phyloP scores from a whole-genome alignment of 2,329 filamentous ascomycete species.

The Aspergillus proliferans region DNA sequence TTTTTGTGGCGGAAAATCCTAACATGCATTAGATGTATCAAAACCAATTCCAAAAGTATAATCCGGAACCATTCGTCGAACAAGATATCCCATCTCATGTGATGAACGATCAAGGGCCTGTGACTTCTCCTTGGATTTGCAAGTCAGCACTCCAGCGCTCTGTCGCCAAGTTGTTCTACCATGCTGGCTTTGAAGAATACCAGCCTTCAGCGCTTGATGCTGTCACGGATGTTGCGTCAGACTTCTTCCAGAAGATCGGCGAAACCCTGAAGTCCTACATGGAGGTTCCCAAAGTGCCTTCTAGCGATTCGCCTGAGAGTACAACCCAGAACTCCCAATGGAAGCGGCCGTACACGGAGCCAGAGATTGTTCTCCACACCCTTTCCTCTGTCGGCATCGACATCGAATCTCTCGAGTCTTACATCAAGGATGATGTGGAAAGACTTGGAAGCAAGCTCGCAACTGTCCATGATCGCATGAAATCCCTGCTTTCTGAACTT shows the following conservation, averaged over 20 bases:
- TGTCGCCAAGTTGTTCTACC: constrained; percentile 90
- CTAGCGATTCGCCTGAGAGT: constrained; percentile 39
- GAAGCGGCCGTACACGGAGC: constrained; percentile 67
- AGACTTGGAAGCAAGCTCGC: constrained; percentile 70
- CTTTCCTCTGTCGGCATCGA: constrained; percentile 79
- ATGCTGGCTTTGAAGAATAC: constrained; percentile 93
- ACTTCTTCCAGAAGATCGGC: constrained; percentile 82
- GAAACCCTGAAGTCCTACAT: constrained; percentile 74
- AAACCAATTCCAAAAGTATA: constrained; percentile 97
- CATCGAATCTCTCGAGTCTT: constrained; percentile 71
- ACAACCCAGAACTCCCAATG: constrained; percentile 36
- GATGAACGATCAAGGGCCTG: constrained; percentile 76
- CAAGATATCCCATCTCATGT: constrained; percentile 83
- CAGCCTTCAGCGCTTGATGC: constrained; percentile 90
- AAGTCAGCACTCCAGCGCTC: constrained; percentile 81
- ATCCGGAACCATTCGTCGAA: constrained; percentile 82
- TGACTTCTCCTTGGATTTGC: constrained; percentile 78
- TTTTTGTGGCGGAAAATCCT: constrained; percentile 1
- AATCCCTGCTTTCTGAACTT: constrained; percentile 83
- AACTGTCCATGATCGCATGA: constrained; percentile 91
- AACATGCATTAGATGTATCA: constrained; percentile 68
- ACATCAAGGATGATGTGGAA: constrained; percentile 91
- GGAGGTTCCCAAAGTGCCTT: constrained; percentile 70
- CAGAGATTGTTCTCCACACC: constrained; percentile 82
- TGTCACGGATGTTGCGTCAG: constrained; percentile 79